Percentiles rank a stretch among this genome's conserved stretches.
These are phyloP conservation scores for Pisolithus orientalis DNA, from an alignment of 768 basidiomycete genomes.

Conservation along the genomic window DNA sequence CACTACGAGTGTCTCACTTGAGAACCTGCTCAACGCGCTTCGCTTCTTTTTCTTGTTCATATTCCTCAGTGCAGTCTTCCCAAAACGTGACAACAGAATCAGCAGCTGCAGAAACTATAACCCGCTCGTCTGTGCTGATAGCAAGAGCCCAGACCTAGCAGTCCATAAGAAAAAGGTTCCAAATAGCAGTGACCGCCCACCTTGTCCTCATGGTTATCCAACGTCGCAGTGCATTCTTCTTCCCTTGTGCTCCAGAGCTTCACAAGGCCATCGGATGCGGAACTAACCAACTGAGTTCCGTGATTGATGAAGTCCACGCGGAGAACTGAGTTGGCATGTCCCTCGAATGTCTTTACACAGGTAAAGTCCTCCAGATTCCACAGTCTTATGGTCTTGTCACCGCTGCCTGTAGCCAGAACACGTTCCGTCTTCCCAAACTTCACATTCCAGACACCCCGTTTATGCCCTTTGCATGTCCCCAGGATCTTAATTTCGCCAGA, in stretches of 20 bases:
- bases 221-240: slow-evolving; percentile 80
- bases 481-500: slow-evolving; percentile 68
- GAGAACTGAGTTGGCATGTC: slow-evolving; percentile 94
- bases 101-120: slow-evolving; percentile 89
- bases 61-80: slow-evolving; percentile 88
- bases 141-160: slow-evolving; percentile 93
- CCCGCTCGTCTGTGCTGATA: slow-evolving; percentile 72
- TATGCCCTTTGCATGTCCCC: slow-evolving; percentile 93
- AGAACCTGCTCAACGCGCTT: slow-evolving; percentile 69
- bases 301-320: slow-evolving; percentile 84
- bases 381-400: slow-evolving; percentile 89
- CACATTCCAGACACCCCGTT: slow-evolving; percentile 93
- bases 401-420: slow-evolving; percentile 87
- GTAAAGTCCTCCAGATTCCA: slow-evolving; percentile 94
- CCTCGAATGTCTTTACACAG: slow-evolving; percentile 95
- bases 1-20: slow-evolving; percentile 51
- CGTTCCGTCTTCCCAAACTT: slow-evolving; percentile 80
- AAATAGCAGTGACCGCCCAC: slow-evolving; percentile 34
- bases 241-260: slow-evolving; percentile 92
- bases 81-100: slow-evolving; percentile 96
- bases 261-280: slow-evolving; percentile 91
- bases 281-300: slow-evolving; percentile 82
- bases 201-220: slow-evolving; percentile 98
- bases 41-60: slow-evolving; percentile 66
- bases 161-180: neutral